These are phyloP conservation scores for Rosa persica DNA, from an alignment of 306 rosid genomes.

Conservation along the genomic window DNA sequence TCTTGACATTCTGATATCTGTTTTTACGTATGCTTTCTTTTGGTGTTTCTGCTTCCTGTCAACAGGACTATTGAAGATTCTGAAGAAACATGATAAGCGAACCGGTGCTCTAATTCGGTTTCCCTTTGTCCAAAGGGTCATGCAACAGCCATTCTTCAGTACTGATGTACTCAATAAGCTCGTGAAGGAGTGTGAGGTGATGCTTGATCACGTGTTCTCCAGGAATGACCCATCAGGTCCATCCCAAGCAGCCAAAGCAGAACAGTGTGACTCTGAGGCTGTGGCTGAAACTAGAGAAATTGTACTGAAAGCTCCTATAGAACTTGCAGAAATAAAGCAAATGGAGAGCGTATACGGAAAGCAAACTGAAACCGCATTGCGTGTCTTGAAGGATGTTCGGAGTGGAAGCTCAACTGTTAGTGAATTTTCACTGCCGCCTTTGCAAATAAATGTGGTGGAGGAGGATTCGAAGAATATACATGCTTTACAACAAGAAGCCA, in stretches of 20 bases:
- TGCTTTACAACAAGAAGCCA: slow-evolving; percentile 35
- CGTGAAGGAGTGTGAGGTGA: slow-evolving; percentile 71
- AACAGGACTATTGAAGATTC: slow-evolving; percentile 74
- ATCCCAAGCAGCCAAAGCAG: slow-evolving; percentile 32
- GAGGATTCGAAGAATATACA: slow-evolving; percentile 35
- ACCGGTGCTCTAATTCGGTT: slow-evolving; percentile 68
- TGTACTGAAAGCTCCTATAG: slow-evolving; percentile 47
- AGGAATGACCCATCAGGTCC: slow-evolving; percentile 34
- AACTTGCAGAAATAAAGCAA: slow-evolving; percentile 62
- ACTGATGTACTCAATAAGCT: slow-evolving; percentile 70
- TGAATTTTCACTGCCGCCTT: slow-evolving; percentile 68
- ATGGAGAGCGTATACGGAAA: slow-evolving; percentile 65
- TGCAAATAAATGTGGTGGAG: slow-evolving; percentile 42
- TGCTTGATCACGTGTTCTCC: slow-evolving; percentile 61
- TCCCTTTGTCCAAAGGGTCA: slow-evolving; percentile 73
- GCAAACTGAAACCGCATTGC: slow-evolving; percentile 64
- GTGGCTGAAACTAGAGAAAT: slow-evolving; percentile 31
- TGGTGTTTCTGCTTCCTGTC: slow-evolving; percentile 1
- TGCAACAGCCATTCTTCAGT: slow-evolving; percentile 81
- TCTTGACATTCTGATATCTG: not conserved
- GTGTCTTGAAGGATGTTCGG: slow-evolving; percentile 61
- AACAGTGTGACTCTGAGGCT: slow-evolving; percentile 28
- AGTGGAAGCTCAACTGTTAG: slow-evolving; percentile 80
- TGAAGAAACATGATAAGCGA: slow-evolving; percentile 88
- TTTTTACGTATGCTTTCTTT: not conserved